phyloP scores from a whole-genome alignment of 139 green algal genomes.

The Spirogloea muscicola region DNA sequence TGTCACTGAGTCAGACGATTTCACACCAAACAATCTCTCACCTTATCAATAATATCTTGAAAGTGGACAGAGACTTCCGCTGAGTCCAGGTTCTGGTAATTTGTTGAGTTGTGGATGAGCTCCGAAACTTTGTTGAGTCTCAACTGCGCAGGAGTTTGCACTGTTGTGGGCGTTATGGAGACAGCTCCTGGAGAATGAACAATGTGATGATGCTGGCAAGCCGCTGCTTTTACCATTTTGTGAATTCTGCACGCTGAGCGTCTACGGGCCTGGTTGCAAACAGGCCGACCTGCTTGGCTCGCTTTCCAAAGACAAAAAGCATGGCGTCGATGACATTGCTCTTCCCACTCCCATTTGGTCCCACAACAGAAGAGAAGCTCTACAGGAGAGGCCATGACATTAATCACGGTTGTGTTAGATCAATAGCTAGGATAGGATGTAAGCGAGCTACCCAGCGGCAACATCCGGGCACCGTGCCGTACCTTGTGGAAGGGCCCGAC shows the following conservation, averaged over 20 bases:
- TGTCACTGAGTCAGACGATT: no score
- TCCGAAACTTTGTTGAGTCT: conserved; percentile 98
- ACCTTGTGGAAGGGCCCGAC: conserved; percentile 98
- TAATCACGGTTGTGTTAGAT: no score
- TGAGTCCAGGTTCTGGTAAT: conserved; percentile 77
- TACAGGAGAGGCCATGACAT: no score
- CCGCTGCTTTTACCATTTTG: no score
- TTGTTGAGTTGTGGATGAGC: conserved; percentile 97
- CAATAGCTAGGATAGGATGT: no score
- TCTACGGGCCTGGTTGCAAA: not conserved
- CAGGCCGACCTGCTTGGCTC: conserved; percentile 83
- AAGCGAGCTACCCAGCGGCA: no score
- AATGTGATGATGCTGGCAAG: no score
- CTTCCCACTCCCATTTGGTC: conserved; percentile 97
- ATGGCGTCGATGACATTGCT: conserved; percentile 99
- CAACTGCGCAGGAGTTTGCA: conserved; percentile 64
- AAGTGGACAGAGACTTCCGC: conserved; percentile 93
- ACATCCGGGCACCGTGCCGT: no score
- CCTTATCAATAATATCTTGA: conserved; percentile 90
- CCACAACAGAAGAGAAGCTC: conserved; percentile 96
- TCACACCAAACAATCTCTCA: no score
- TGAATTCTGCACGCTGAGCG: no score
- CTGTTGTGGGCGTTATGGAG: not conserved
- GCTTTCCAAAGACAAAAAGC: conserved; percentile 98
- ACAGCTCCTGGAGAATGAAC: no score